Evolutionary conservation across 371 early-diverging fungal genomes (phyloP).

Genomic region (Apophysomyces ossiformis): DNA sequence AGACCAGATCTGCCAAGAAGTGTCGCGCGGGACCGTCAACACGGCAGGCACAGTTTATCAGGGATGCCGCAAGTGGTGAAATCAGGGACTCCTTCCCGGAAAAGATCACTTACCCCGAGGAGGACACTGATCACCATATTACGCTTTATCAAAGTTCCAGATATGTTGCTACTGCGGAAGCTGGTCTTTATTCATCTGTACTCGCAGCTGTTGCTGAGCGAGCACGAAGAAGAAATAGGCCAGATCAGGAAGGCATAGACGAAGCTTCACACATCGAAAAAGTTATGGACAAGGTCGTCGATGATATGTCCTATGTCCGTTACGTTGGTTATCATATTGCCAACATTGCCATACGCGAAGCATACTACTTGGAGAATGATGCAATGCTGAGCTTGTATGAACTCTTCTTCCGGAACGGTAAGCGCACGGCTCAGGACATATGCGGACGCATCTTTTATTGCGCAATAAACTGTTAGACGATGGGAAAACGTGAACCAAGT

Average conservation of each 20-base stretch:
- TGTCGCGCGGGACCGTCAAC: background rate
- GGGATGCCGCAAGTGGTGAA: background rate
- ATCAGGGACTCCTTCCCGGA: background rate
- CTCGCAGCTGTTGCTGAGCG: slow-evolving; percentile 8
- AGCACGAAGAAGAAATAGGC: background rate
- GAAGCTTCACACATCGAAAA: too few species aligned
- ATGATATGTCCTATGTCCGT: background rate
- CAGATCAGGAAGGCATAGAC: background rate
- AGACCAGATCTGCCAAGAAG: background rate
- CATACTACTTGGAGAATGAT: background rate
- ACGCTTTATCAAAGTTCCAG: slow-evolving; percentile 1
- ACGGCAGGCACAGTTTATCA: background rate
- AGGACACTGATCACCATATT: background rate
- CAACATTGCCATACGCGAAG: slow-evolving; percentile 8
- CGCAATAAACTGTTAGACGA: slow-evolving; percentile 5
- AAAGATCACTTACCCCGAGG: background rate
- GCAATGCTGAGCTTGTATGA: background rate
- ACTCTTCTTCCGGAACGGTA: background rate
- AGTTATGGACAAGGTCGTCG: too few species aligned
- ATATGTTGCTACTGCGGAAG: slow-evolving; percentile 10
- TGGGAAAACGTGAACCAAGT: background rate
- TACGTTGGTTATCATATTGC: slow-evolving; percentile 1
- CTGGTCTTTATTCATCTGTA: slow-evolving; percentile 11
- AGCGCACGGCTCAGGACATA: slow-evolving; percentile 1
- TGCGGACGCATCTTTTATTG: slow-evolving; percentile 11